These are phyloP conservation scores for Coleophoma crateriformis DNA, from an alignment of 2,329 filamentous ascomycete genomes.

Conservation along the genomic window DNA sequence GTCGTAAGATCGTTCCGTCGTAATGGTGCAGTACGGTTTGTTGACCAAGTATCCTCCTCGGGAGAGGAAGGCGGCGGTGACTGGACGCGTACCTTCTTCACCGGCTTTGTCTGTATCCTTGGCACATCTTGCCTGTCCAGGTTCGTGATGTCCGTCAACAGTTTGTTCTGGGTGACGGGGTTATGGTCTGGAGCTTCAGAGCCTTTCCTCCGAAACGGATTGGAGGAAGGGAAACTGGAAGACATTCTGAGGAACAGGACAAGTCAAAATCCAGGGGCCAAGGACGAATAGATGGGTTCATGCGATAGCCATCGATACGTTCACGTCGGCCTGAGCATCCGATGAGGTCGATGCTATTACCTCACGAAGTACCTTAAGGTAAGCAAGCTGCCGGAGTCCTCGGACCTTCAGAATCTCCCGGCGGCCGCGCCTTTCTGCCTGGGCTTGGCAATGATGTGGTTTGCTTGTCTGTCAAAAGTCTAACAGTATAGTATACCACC, in stretches of 20 bases:
- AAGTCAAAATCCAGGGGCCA: conserved; percentile 7
- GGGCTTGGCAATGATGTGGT: too few species aligned
- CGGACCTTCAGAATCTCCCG: too few species aligned
- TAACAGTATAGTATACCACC: too few species aligned
- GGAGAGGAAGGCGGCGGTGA: conserved; percentile 52
- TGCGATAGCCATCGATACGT: conserved; percentile 49
- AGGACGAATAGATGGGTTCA: conserved; percentile 28
- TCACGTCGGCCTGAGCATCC: neutral
- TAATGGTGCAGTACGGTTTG: conserved; percentile 22
- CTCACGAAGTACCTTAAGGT: too few species aligned
- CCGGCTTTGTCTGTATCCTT: conserved; percentile 39
- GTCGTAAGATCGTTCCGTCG: conserved; percentile 20
- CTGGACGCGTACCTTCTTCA: conserved; percentile 63
- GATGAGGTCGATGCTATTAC: too few species aligned
- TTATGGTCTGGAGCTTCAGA: conserved; percentile 2
- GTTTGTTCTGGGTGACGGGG: conserved; percentile 8
- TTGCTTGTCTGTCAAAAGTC: too few species aligned
- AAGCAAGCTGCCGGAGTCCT: too few species aligned
- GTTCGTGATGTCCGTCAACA: neutral
- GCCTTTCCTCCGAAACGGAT: conserved; percentile 26
- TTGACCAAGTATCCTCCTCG: conserved; percentile 13
- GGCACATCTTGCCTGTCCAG: conserved; percentile 9
- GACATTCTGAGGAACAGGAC: conserved; percentile 12
- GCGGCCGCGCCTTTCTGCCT: too few species aligned
- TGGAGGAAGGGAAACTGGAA: conserved; percentile 23